A percentile compares a stretch with the other conserved stretches of the same genome.
Conservation (phyloP, 78 protist species). For the Dictyostelium intermedium region DNA sequence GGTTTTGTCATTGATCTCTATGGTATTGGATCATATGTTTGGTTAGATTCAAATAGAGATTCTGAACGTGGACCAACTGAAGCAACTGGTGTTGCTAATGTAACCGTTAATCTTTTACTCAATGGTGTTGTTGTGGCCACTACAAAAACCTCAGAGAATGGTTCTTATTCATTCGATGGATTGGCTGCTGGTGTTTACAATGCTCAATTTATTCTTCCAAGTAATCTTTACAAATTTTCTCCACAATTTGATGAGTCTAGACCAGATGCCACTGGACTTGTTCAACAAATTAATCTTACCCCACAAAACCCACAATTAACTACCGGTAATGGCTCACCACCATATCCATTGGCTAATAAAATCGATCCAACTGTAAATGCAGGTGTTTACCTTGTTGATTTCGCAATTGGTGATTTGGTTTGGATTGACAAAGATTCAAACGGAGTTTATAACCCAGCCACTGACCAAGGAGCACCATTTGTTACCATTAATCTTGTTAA, state of each 20-base stretch:
- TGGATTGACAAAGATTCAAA: conserved; percentile 15
- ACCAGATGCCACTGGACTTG: neutral
- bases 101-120: neutral
- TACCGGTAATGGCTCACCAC: neutral
- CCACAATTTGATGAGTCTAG: neutral
- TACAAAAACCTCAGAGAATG: neutral
- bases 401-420: conserved; percentile 31
- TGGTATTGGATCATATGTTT: conserved; percentile 31
- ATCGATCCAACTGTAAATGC: conserved; percentile 29
- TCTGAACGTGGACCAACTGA: neutral
- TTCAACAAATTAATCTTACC: neutral
- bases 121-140: neutral
- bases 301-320: neutral
- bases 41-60: conserved; percentile 22
- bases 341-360: neutral
- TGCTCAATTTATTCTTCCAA: neutral
- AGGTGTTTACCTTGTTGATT: conserved; percentile 17
- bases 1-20: neutral
- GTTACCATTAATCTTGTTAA: neutral
- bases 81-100: neutral
- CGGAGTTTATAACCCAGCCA: neutral
- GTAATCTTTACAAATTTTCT: neutral
- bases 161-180: neutral
- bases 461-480: neutral
- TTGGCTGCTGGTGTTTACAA: neutral